Conservation (phyloP, 1,284 basidiomycete species). For the Rhodotorula sp. region DNA sequence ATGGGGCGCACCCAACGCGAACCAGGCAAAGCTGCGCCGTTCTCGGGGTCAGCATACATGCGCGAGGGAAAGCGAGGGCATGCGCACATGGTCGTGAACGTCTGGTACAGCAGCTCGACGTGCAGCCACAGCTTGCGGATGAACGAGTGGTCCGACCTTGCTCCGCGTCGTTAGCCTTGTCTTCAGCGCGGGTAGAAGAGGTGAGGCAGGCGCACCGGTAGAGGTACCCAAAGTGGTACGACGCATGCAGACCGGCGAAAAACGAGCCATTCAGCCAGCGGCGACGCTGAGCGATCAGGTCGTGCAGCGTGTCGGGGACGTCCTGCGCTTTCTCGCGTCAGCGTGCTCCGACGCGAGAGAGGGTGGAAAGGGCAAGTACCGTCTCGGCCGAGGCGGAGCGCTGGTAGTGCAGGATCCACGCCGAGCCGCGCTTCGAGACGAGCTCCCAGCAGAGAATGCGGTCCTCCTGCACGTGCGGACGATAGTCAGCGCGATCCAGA, state of each 20-base stretch:
- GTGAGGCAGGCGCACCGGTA: constrained; percentile 55
- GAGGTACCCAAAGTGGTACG: constrained; percentile 46
- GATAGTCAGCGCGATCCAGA: background rate
- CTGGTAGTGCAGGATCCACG: constrained; percentile 91
- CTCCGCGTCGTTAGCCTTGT: background rate
- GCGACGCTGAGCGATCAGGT: constrained; percentile 90
- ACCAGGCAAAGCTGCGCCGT: constrained; percentile 20
- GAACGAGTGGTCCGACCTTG: constrained; percentile 69
- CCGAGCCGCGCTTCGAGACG: constrained; percentile 78
- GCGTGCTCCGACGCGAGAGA: too few species aligned
- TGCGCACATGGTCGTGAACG: constrained; percentile 70
- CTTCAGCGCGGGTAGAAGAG: background rate
- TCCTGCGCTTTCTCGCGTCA: constrained; percentile 16
- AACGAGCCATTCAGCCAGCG: constrained; percentile 98
- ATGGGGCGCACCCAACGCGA: constrained; percentile 54
- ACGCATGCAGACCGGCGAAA: constrained; percentile 73
- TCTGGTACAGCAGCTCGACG: constrained; percentile 88
- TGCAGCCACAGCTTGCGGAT: constrained; percentile 91
- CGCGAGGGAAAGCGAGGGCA: too few species aligned
- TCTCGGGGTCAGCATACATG: constrained; percentile 62
- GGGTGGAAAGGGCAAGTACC: constrained; percentile 56
- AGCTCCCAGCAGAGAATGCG: constrained; percentile 89
- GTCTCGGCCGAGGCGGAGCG: constrained; percentile 90
- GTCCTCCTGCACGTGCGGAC: constrained; percentile 43
- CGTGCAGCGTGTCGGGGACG: constrained; percentile 63